phyloP scores from a whole-genome alignment of 1,139 yeast species.

The Nematodospora anomalae region DNA sequence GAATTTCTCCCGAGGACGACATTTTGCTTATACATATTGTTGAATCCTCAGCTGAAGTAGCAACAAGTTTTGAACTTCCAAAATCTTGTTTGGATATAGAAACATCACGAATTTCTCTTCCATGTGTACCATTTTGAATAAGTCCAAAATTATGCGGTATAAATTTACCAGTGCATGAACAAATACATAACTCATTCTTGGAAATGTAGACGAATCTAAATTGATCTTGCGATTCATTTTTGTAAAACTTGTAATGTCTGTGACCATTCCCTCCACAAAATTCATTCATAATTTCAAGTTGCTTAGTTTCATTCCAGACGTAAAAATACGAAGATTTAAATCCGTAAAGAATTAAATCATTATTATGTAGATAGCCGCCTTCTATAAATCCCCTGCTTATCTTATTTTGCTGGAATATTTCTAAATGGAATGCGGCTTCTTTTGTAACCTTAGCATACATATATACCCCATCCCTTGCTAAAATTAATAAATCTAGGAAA shows the following conservation, averaged over 20 bases:
- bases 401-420: constrained; percentile 58
- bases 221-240: constrained; percentile 10
- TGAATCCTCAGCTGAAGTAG: constrained; percentile 91
- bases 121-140: constrained; percentile 70
- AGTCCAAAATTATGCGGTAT: constrained; percentile 24
- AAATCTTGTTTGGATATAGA: constrained; percentile 38
- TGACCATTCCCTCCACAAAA: constrained; percentile 88
- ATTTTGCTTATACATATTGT: constrained; percentile 61
- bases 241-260: constrained; percentile 67
- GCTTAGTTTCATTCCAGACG: constrained; percentile 79
- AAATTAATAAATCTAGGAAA: constrained; percentile 34
- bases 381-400: constrained; percentile 77
- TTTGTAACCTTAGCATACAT: constrained; percentile 30
- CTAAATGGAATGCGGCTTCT: constrained; percentile 15
- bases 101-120: constrained; percentile 80
- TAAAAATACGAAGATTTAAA: constrained; percentile 79
- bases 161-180: constrained; percentile 26
- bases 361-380: constrained; percentile 57
- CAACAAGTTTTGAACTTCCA: constrained; percentile 38
- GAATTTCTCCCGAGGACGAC: constrained; percentile 38
- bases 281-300: constrained; percentile 66
- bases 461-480: constrained; percentile 68
- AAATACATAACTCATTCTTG: constrained; percentile 43
- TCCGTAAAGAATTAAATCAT: constrained; percentile 69
- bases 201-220: constrained; percentile 54